Evolutionary conservation across 345 rosid genomes (phyloP).

Genomic region (Orychophragmus violaceus): DNA sequence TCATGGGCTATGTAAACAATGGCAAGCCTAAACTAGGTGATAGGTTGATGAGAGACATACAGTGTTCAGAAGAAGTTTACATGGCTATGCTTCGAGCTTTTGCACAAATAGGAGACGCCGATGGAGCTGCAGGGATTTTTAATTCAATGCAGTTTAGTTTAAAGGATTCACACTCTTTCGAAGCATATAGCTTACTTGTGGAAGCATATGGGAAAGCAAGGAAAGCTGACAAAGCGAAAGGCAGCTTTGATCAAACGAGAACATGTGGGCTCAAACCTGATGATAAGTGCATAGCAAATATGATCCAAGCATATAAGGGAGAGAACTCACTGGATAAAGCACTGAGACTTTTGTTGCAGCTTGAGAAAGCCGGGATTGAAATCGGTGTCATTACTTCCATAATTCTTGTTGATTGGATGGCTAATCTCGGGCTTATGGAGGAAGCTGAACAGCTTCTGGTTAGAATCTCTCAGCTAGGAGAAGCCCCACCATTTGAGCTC

Average conservation of each 20-base stretch:
- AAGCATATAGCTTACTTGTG: slow-evolving; percentile 53
- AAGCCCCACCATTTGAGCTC: slow-evolving; percentile 57
- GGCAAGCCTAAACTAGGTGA: slow-evolving; percentile 48
- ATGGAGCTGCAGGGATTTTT: slow-evolving; percentile 42
- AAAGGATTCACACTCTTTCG: slow-evolving; percentile 26
- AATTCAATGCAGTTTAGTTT: slow-evolving; percentile 40
- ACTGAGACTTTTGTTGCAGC: slow-evolving; percentile 53
- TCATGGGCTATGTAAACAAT: slow-evolving; percentile 62
- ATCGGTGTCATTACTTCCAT: slow-evolving; percentile 66
- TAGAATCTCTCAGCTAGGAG: slow-evolving; percentile 66
- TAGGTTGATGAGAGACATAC: slow-evolving; percentile 47
- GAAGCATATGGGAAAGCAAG: slow-evolving; percentile 50
- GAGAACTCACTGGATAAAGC: slow-evolving; percentile 66
- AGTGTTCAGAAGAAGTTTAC: slow-evolving; percentile 50
- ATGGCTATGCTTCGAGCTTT: slow-evolving; percentile 65
- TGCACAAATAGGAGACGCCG: slow-evolving; percentile 42
- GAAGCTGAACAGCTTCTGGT: slow-evolving; percentile 73
- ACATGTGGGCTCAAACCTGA: slow-evolving; percentile 53
- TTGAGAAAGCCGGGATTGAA: slow-evolving; percentile 72
- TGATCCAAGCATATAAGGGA: slow-evolving; percentile 57
- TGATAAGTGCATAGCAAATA: slow-evolving; percentile 50
- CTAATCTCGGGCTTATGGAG: slow-evolving; percentile 56
- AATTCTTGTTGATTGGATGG: slow-evolving; percentile 73
- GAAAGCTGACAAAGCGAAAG: slow-evolving; percentile 54
- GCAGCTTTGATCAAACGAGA: slow-evolving; percentile 48